Percentiles rank a stretch among this genome's conserved stretches.
phyloP scores from a whole-genome alignment of 768 basidiomycete genomes.

The Boletellus sp. region DNA sequence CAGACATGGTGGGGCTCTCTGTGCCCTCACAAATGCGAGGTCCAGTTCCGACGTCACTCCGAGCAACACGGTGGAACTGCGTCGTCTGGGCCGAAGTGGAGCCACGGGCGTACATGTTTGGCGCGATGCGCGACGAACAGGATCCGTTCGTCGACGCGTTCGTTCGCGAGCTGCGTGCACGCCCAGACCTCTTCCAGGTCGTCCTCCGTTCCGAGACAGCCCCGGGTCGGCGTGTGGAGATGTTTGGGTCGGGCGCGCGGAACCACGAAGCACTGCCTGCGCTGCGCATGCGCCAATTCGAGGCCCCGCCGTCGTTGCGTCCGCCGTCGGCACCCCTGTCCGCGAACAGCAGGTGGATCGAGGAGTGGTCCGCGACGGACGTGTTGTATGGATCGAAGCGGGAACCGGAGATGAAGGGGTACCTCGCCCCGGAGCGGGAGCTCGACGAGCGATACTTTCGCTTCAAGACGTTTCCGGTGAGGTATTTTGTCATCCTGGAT shows the following conservation, averaged over 20 bases:
- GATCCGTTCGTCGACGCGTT: conserved; percentile 27
- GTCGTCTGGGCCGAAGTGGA: conserved; percentile 26
- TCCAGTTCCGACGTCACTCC: conserved; percentile 4
- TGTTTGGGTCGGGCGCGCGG: conserved; percentile 21
- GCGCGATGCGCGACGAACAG: conserved; percentile 28
- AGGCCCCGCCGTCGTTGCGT: conserved; percentile 12
- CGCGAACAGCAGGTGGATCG: conserved; percentile 10
- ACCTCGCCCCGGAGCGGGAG: not conserved
- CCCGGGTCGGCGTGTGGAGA: conserved; percentile 19
- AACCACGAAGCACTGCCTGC: conserved; percentile 7
- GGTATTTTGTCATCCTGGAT: conserved; percentile 29
- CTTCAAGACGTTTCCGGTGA: conserved; percentile 31
- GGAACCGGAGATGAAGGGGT: not conserved
- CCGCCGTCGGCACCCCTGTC: not conserved
- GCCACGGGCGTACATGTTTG: conserved; percentile 27
- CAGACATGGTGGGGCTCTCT: conserved; percentile 15
- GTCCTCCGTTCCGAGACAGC: conserved; percentile 29
- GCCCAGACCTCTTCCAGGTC: conserved; percentile 32
- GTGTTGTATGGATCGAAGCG: conserved; percentile 17
- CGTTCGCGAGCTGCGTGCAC: conserved; percentile 27
- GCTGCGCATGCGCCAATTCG: conserved; percentile 16
- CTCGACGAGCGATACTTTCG: conserved; percentile 23
- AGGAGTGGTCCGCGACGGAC: conserved; percentile 13
- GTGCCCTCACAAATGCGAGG: not conserved
- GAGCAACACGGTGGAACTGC: conserved; percentile 10